Evolutionary conservation across 164 flowering plant genomes (phyloP).

Genomic region (Litsea cubeba): DNA sequence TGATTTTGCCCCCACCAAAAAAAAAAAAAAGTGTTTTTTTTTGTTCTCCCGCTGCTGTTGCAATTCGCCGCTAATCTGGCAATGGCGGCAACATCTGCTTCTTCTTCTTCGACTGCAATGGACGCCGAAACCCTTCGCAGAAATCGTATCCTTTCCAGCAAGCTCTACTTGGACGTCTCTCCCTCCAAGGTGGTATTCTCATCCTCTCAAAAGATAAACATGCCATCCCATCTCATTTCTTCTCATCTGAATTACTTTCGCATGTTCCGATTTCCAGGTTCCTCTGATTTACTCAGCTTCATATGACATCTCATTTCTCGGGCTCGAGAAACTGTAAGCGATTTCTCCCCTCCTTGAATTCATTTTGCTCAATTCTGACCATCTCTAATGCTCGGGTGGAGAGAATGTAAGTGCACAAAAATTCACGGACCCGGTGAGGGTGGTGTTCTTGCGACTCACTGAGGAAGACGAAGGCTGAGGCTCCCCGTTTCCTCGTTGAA

Average conservation of each 20-base stretch:
- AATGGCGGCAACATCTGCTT: constrained; percentile 16
- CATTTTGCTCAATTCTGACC: background rate
- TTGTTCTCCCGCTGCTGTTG: background rate
- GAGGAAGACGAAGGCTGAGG: too few relatives aligned
- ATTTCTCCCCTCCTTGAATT: background rate
- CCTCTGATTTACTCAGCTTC: constrained; percentile 74
- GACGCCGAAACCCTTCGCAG: constrained; percentile 38
- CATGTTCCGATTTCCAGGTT: constrained; percentile 32
- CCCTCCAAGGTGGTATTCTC: constrained; percentile 41
- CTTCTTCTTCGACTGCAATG: constrained; percentile 14
- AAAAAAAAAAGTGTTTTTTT: too few relatives aligned
- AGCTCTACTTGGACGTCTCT: constrained; percentile 77
- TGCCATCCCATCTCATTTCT: too few relatives aligned
- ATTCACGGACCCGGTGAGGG: too few relatives aligned
- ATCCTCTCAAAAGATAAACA: background rate
- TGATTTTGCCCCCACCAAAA: too few relatives aligned
- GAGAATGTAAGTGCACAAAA: too few relatives aligned
- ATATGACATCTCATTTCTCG: constrained; percentile 71
- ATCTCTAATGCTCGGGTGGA: background rate
- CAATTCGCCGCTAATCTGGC: background rate
- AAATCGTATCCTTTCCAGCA: constrained; percentile 67
- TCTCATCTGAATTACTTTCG: background rate
- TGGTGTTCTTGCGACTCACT: too few relatives aligned
- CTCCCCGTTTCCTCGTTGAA: too few relatives aligned
- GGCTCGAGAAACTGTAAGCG: constrained; percentile 78